phyloP scores from a whole-genome alignment of 306 rosid species.

The peach (Prunus persica) region Prunus_persica_NCBIv2 NC_034014.1:24611001-24611500 shows the following conservation, averaged over 20 bases:
- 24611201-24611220: slow-evolving; percentile 86
- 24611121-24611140: background rate
- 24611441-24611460: slow-evolving; percentile 60
- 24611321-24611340: background rate
- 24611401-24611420: slow-evolving; percentile 61
- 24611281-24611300: background rate
- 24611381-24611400: slow-evolving; percentile 61
- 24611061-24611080: background rate
- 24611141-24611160: background rate
- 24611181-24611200: slow-evolving; percentile 82
- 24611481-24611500: slow-evolving; percentile 63
- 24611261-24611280: slow-evolving; percentile 66
- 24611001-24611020: slow-evolving; percentile 72
- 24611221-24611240: slow-evolving; percentile 70
- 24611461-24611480: slow-evolving; percentile 38
- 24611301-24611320: too few relatives aligned
- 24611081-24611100: background rate
- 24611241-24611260: slow-evolving; percentile 99
- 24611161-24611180: background rate
- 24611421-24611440: slow-evolving; percentile 67
- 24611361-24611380: slow-evolving; percentile 76
- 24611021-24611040: slow-evolving; percentile 70
- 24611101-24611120: too few relatives aligned
- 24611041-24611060: background rate
- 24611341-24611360: slow-evolving; percentile 44